Conservation (phyloP, 495 filamentous ascomycete species). For the Podospora sp. region DNA sequence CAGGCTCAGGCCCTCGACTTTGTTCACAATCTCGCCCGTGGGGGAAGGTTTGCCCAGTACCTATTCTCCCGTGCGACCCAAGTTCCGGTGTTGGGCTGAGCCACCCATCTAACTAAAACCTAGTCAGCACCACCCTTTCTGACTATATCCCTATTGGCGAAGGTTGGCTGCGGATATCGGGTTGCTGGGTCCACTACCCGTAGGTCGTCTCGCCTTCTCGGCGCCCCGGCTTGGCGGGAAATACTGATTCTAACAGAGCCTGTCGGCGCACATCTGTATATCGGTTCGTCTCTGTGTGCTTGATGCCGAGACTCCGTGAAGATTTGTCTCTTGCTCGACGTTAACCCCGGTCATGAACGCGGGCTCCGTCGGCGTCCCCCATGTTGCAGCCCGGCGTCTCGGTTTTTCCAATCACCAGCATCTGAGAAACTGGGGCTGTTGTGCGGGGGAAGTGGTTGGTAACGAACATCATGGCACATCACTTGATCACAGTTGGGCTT, state of each 20-base stretch:
- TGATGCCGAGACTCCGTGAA: not conserved
- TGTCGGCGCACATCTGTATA: not conserved
- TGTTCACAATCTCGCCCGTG: not conserved
- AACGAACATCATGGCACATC: not conserved
- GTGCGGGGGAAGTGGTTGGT: not conserved
- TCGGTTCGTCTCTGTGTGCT: not conserved
- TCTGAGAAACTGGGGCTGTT: not conserved
- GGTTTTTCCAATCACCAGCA: not conserved
- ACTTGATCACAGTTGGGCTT: not conserved
- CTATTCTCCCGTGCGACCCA: not conserved
- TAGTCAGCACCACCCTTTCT: not conserved
- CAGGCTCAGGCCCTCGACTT: not conserved
- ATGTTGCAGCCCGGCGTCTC: not conserved
- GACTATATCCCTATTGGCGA: not conserved
- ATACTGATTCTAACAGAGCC: not conserved
- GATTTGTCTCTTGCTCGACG: not conserved
- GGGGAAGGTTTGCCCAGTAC: not conserved
- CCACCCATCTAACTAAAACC: not conserved
- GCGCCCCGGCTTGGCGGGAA: not conserved
- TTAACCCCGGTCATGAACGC: not conserved
- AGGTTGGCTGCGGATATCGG: not conserved
- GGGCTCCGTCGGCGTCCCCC: not conserved
- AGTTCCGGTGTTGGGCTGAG: not conserved
- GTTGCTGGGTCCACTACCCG: not conserved
- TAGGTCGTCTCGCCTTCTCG: not conserved